Percentiles rank a stretch among this genome's conserved stretches.
Evolutionary conservation across 805 yeast genomes (phyloP).

Genomic region (Sungouiozyma intestinalis): DNA sequence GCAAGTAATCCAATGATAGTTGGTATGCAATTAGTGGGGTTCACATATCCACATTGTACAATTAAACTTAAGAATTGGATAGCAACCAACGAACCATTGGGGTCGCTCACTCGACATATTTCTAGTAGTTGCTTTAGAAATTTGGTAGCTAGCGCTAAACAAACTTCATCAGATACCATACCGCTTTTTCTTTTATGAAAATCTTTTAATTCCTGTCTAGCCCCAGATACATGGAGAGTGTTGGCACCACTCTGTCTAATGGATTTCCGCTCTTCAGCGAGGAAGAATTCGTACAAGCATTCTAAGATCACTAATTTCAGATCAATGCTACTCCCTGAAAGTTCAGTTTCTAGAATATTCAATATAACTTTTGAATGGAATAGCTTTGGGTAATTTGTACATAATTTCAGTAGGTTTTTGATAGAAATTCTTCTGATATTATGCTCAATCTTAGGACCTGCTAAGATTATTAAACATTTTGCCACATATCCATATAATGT

Average conservation of each 20-base stretch:
- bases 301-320: slow-evolving; percentile 44
- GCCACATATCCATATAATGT: slow-evolving; percentile 48
- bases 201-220: slow-evolving; percentile 35
- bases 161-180: slow-evolving; percentile 54
- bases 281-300: slow-evolving; percentile 48
- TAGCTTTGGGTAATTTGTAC: slow-evolving; percentile 54
- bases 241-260: slow-evolving; percentile 33
- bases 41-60: slow-evolving; percentile 57
- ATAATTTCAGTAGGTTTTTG: slow-evolving; percentile 46
- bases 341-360: slow-evolving; percentile 40
- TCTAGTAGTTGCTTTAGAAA: slow-evolving; percentile 41
- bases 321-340: slow-evolving; percentile 30
- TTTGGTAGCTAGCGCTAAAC: slow-evolving; percentile 61
- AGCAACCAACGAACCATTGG: slow-evolving; percentile 39
- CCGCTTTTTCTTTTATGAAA: slow-evolving; percentile 31
- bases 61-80: slow-evolving; percentile 46
- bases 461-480: slow-evolving; percentile 47
- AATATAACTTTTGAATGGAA: slow-evolving; percentile 49
- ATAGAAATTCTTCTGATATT: slow-evolving; percentile 42
- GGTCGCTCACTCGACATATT: slow-evolving; percentile 39
- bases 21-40: slow-evolving; percentile 60
- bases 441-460: slow-evolving; percentile 29
- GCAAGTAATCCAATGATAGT: slow-evolving; percentile 62
- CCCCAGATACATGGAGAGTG: slow-evolving; percentile 25
- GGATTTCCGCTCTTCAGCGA: slow-evolving; percentile 42